Evolutionary conservation across 192 early-diverging fungal genomes (phyloP), one percentile per base, ranked within the genome.

Genomic region (Coemansia sp.): DNA sequence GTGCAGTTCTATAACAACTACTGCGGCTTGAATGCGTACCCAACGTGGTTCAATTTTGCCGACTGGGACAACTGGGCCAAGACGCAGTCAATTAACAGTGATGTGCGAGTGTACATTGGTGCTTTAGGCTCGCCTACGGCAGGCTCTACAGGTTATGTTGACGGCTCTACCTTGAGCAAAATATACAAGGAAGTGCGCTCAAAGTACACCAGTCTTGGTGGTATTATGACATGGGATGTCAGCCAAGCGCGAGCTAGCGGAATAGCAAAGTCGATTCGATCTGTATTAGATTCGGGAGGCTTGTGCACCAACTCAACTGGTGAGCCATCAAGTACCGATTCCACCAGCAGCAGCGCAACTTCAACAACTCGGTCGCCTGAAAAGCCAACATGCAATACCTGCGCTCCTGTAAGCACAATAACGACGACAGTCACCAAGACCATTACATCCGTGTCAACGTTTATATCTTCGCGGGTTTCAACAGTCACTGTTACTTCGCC

Each of bases 1-100:
- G 81, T 89, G 19, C 89, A 90, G 67, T 90, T 89, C 73, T 91
- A 91, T 79, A 89, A 89, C 78, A 89, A 89, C 75, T 86, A 84
- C 40, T 89, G 88, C 62, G 85, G 85, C 11, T 72, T 87, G 31
- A 77, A 81, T 20, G 75, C 72, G 8, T 88, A 76, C 57, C 64
- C 71, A 2, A 42, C 24, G 0, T 70, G 67, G 71, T 86, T 86
- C 67, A 89, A 87, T 59, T 88, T 83, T 78, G 82, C 74, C 0
- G 81, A 82, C 43, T 89, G 88, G 88, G 86, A 89, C 66, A 82
- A 75, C 60, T 89, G 88, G 88, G 88, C 85, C 42, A 85, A 79
- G 14, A 82, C 73, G 17, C 60, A 73, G 32, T 77, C 88, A 0
- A 22, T 74, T 53, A 89, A 89, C 73, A 85, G 84, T 45, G 57